Conservation (phyloP, 2,329 filamentous ascomycete genomes). For the Pseudogymnoascus sp. region DNA sequence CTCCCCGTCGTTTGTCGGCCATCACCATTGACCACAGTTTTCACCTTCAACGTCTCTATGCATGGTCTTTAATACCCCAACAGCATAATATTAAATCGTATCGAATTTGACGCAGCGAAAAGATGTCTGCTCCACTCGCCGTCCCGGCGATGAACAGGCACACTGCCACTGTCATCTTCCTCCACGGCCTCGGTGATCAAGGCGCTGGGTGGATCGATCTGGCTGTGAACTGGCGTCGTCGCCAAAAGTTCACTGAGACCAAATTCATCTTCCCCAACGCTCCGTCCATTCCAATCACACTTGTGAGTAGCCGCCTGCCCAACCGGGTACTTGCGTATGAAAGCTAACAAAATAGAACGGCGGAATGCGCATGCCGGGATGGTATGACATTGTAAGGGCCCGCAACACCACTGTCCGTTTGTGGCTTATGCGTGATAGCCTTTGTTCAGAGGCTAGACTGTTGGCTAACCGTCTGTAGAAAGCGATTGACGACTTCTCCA, state of each 20-base stretch:
- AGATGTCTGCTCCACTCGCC: slow-evolving; percentile 42
- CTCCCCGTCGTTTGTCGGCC: background rate
- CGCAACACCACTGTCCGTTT: slow-evolving; percentile 21
- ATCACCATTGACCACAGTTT: background rate
- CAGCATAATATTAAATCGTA: background rate
- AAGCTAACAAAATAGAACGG: slow-evolving; percentile 46
- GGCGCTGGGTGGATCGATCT: slow-evolving; percentile 72
- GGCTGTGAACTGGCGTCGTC: slow-evolving; percentile 78
- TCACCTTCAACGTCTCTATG: background rate
- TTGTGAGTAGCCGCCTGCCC: slow-evolving; percentile 42
- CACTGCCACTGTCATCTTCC: slow-evolving; percentile 90
- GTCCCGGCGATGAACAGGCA: slow-evolving; percentile 75
- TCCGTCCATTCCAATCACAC: slow-evolving; percentile 76
- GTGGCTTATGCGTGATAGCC: slow-evolving; percentile 14
- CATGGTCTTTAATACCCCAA: background rate
- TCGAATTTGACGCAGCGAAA: background rate
- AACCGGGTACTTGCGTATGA: background rate
- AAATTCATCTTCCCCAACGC: slow-evolving; percentile 94
- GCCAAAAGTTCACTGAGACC: slow-evolving; percentile 76
- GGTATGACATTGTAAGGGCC: slow-evolving; percentile 68
- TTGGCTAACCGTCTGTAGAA: slow-evolving; percentile 26
- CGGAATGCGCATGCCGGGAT: slow-evolving; percentile 76
- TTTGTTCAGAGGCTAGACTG: slow-evolving; percentile 12
- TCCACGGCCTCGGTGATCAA: slow-evolving; percentile 84
- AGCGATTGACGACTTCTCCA: slow-evolving; percentile 37